Conservation (phyloP, 192 early-diverging fungal species). For the Paraglomus brasilianum region DNA sequence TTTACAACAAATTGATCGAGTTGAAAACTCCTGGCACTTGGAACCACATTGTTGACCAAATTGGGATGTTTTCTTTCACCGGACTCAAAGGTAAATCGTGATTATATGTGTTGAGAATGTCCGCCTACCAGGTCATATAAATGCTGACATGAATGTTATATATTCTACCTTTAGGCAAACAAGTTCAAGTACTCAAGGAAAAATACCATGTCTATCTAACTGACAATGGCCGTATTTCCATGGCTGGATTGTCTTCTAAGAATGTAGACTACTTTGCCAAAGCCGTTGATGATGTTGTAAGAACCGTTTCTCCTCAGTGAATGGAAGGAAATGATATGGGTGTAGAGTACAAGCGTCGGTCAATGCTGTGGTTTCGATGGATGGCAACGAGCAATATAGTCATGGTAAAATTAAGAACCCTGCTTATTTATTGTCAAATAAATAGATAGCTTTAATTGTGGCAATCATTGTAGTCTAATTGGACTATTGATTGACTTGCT, state of each 20-base stretch:
- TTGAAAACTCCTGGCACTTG: conserved; percentile 89
- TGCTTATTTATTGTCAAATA: too few species aligned
- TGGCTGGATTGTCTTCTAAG: conserved; percentile 86
- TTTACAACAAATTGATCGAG: conserved; percentile 63
- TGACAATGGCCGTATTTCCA: conserved; percentile 91
- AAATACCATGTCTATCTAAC: conserved; percentile 95
- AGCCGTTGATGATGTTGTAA: conserved; percentile 88
- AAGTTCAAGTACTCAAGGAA: conserved; percentile 77
- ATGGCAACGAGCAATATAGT: too few species aligned
- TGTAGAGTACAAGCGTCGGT: too few species aligned
- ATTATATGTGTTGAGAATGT: too few species aligned
- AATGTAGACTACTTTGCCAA: conserved; percentile 91
- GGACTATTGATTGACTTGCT: too few species aligned
- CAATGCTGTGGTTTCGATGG: too few species aligned
- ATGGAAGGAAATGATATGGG: neutral
- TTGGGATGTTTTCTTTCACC: conserved; percentile 99
- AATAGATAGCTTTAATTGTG: too few species aligned
- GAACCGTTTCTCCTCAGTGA: conserved; percentile 53
- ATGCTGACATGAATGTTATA: neutral
- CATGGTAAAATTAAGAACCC: too few species aligned
- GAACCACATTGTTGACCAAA: conserved; percentile 94
- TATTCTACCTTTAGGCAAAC: conserved; percentile 43
- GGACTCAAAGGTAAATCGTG: conserved; percentile 77
- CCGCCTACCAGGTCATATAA: too few species aligned
- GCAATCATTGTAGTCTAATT: too few species aligned